These are phyloP conservation scores for Liriodendron chinense DNA, from an alignment of 164 flowering plant species.

Conservation along the genomic window DNA sequence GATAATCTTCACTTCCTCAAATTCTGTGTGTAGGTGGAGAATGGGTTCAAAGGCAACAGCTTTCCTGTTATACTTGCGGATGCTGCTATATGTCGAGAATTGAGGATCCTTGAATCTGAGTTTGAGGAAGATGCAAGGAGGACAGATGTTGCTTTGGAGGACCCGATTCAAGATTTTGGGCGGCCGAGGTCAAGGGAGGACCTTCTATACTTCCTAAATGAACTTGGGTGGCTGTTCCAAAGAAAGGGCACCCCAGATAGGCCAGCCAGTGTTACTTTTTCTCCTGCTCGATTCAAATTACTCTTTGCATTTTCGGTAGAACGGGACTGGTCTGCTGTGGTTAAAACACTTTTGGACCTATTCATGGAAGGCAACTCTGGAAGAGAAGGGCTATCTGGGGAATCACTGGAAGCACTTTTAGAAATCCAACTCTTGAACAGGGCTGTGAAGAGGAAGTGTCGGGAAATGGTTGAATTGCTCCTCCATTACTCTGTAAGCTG, in stretches of 20 bases:
- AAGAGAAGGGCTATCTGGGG: slow-evolving; percentile 30
- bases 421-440: slow-evolving; percentile 68
- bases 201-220: slow-evolving; percentile 71
- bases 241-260: slow-evolving; percentile 29
- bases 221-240: slow-evolving; percentile 93
- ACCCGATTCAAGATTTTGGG: slow-evolving; percentile 26
- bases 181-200: slow-evolving; percentile 60
- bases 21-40: slow-evolving; percentile 61
- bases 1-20: not conserved
- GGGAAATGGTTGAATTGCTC: slow-evolving; percentile 66
- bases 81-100: slow-evolving; percentile 60
- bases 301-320: slow-evolving; percentile 71
- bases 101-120: slow-evolving; percentile 68
- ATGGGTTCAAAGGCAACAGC: slow-evolving; percentile 75
- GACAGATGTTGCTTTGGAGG: slow-evolving; percentile 34
- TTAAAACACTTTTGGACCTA: slow-evolving; percentile 61
- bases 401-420: slow-evolving; percentile 43
- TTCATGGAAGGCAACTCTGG: slow-evolving; percentile 40
- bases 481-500: slow-evolving; percentile 43
- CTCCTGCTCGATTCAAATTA: slow-evolving; percentile 53
- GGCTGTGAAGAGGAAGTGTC: slow-evolving; percentile 71
- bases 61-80: slow-evolving; percentile 85
- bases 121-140: slow-evolving; percentile 35
- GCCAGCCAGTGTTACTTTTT: slow-evolving; percentile 34
- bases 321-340: slow-evolving; percentile 61